Evolutionary conservation across 1,284 basidiomycete species (phyloP).

Genomic region (Anthracocystis panici-leucophaei): DNA sequence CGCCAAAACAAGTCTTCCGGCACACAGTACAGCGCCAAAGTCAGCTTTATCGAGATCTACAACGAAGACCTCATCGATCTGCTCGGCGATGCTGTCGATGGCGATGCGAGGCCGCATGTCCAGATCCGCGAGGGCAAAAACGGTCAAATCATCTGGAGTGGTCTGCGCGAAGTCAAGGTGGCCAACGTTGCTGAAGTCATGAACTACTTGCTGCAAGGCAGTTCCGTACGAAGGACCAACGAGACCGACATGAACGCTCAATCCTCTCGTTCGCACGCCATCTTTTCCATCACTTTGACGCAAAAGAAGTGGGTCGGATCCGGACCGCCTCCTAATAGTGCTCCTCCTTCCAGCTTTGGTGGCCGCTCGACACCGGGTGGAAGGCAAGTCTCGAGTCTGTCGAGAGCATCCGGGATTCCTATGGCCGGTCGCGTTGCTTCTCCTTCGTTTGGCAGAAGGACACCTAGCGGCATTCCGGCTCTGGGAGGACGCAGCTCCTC

Average conservation of each 20-base stretch:
- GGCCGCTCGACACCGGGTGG: constrained; percentile 31
- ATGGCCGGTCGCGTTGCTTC: constrained; percentile 45
- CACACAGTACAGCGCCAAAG: constrained; percentile 60
- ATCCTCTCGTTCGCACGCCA: constrained; percentile 96
- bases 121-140: constrained; percentile 97
- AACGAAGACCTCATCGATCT: constrained; percentile 78
- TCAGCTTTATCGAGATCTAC: constrained; percentile 85
- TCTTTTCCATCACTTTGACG: constrained; percentile 93
- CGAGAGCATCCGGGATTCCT: constrained; percentile 42
- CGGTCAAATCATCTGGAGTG: constrained; percentile 96
- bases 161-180: constrained; percentile 89
- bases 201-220: constrained; percentile 84
- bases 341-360: constrained; percentile 30
- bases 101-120: constrained; percentile 78
- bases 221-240: constrained; percentile 89
- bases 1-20: constrained; percentile 72
- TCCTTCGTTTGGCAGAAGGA: constrained; percentile 39
- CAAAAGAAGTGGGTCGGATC: constrained; percentile 70
- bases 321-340: constrained; percentile 46
- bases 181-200: constrained; percentile 87
- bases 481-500: constrained; percentile 38
- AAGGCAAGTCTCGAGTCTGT: constrained; percentile 30
- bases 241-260: constrained; percentile 99
- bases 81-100: constrained; percentile 58
- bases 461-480: constrained; percentile 43